phyloP scores from a whole-genome alignment of 2,329 filamentous ascomycete species.

The Claviceps quebecensis region DNA sequence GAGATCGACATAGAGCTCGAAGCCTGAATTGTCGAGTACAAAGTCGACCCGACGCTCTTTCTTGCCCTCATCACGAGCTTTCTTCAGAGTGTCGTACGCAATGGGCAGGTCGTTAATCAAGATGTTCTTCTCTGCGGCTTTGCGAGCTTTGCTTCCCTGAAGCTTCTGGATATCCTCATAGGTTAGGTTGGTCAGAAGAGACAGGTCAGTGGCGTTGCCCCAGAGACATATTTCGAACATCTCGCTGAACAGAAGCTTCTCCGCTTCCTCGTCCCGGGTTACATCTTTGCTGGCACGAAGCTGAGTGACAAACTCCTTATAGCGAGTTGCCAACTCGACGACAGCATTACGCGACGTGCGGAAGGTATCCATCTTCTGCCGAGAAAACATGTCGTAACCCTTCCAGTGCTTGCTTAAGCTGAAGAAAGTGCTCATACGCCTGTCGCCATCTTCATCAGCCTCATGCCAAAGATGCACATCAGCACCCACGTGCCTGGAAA shows the following conservation, averaged over 20 bases:
- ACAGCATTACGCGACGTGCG: slow-evolving; percentile 80
- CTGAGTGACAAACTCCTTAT: slow-evolving; percentile 58
- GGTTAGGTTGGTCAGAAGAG: slow-evolving; percentile 73
- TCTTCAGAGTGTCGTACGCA: slow-evolving; percentile 55
- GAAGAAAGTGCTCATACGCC: slow-evolving; percentile 72
- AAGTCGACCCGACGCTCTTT: slow-evolving; percentile 74
- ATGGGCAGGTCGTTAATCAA: slow-evolving; percentile 68
- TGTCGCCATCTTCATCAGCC: slow-evolving; percentile 5
- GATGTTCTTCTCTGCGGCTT: slow-evolving; percentile 82
- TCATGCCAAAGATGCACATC: background rate
- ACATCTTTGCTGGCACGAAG: slow-evolving; percentile 40
- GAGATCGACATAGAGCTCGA: slow-evolving; percentile 92
- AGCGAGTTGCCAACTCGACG: slow-evolving; percentile 65
- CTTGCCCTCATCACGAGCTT: slow-evolving; percentile 48
- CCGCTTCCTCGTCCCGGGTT: slow-evolving; percentile 48
- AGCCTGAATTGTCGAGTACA: slow-evolving; percentile 91
- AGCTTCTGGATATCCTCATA: slow-evolving; percentile 97
- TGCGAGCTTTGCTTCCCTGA: slow-evolving; percentile 76
- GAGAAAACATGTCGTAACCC: slow-evolving; percentile 74
- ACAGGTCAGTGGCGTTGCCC: slow-evolving; percentile 93
- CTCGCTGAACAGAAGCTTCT: slow-evolving; percentile 70
- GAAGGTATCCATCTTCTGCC: slow-evolving; percentile 86
- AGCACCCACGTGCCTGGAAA: background rate
- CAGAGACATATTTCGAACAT: slow-evolving; percentile 96
- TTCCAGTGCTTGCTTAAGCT: slow-evolving; percentile 70